These are phyloP conservation scores for Termitomyces sp. DNA, from an alignment of 768 basidiomycete genomes.

Conservation along the genomic window DNA sequence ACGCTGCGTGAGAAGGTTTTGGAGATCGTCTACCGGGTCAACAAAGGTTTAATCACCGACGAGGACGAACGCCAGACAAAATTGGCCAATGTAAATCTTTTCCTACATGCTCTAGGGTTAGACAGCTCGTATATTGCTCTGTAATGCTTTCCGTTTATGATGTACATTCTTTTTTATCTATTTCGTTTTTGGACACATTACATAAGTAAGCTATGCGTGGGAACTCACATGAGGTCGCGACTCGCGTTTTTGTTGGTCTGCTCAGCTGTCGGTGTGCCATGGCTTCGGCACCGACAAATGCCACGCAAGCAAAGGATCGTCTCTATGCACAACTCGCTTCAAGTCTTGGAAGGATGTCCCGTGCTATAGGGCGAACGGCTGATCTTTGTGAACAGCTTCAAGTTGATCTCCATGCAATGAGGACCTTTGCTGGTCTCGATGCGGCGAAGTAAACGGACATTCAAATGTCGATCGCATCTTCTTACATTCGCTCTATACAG, in stretches of 20 bases:
- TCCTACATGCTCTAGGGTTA: slow-evolving; percentile 74
- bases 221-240: neutral
- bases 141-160: slow-evolving; percentile 27
- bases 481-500: slow-evolving; percentile 17
- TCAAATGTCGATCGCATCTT: neutral
- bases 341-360: slow-evolving; percentile 63
- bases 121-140: slow-evolving; percentile 68
- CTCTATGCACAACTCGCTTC: slow-evolving; percentile 76
- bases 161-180: neutral
- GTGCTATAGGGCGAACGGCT: slow-evolving; percentile 68
- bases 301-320: slow-evolving; percentile 75
- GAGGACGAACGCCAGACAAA: slow-evolving; percentile 76
- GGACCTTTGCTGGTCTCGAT: slow-evolving; percentile 72
- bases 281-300: slow-evolving; percentile 45
- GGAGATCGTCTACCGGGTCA: slow-evolving; percentile 79
- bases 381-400: slow-evolving; percentile 76
- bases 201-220: neutral
- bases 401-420: slow-evolving; percentile 74
- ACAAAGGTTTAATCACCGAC: slow-evolving; percentile 68
- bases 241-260: too few species aligned
- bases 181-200: too few species aligned
- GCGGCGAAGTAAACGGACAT: slow-evolving; percentile 67
- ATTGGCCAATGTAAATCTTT: slow-evolving; percentile 90
- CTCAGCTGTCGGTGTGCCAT: too few species aligned
- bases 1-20: slow-evolving; percentile 90